Percentiles rank a stretch among this genome's conserved stretches.
Conservation (phyloP, 345 rosid genomes). For the Melaleuca alternifolia region DNA sequence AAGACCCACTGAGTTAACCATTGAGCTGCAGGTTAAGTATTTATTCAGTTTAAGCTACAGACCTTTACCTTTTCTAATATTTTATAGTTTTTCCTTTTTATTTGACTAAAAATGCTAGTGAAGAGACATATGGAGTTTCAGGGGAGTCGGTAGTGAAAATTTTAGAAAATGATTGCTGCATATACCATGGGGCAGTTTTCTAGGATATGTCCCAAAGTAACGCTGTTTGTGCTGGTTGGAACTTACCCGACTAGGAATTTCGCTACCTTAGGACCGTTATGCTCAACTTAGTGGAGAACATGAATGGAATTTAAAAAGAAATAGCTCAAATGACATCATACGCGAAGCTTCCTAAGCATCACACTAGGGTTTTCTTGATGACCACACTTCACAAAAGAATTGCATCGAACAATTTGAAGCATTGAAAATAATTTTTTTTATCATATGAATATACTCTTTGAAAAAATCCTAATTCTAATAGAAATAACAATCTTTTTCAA, state of each 20-base stretch:
- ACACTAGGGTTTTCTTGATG: not conserved
- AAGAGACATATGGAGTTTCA: not conserved
- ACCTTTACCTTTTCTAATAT: not conserved
- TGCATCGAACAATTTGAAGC: not conserved
- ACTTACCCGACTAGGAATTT: too few relatives aligned
- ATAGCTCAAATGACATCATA: not conserved
- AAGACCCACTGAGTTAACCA: slow-evolving; percentile 45
- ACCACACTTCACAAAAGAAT: not conserved
- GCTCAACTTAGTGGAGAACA: not conserved
- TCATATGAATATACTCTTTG: not conserved
- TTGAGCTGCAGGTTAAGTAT: slow-evolving; percentile 72
- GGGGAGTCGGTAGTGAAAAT: not conserved
- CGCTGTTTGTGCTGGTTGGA: too few relatives aligned
- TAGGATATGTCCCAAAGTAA: not conserved
- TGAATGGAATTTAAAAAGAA: not conserved
- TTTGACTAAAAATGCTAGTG: not conserved
- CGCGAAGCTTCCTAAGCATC: not conserved
- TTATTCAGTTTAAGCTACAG: not conserved
- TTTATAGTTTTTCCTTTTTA: not conserved
- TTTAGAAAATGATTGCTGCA: not conserved
- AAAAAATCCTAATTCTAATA: not conserved
- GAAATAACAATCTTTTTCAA: not conserved
- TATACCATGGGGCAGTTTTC: not conserved
- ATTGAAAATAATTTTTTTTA: not conserved
- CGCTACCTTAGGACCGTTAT: too few relatives aligned